Conservation (phyloP, 2,329 filamentous ascomycete genomes). For the Phaeosphaeriaceae sp. region DNA sequence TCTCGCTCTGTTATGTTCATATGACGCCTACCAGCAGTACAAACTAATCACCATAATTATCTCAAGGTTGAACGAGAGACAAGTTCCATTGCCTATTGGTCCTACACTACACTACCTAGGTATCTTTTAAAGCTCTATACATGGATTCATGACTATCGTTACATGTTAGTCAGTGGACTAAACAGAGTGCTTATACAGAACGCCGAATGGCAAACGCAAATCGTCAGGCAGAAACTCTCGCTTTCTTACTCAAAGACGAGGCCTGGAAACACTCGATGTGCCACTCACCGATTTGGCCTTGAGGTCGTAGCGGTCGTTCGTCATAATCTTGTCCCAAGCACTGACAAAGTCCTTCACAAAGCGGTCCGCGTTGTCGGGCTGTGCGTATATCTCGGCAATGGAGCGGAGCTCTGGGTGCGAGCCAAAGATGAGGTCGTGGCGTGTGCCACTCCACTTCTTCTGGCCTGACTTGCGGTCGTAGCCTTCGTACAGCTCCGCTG, state of each 20-base stretch:
- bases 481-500: slow-evolving; percentile 66
- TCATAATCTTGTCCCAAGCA: slow-evolving; percentile 78
- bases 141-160: slow-evolving; percentile 29
- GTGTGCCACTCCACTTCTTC: slow-evolving; percentile 74
- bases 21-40: not conserved
- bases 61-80: not conserved
- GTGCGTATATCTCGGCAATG: slow-evolving; percentile 72
- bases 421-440: slow-evolving; percentile 74
- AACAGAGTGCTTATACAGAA: slow-evolving; percentile 17
- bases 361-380: slow-evolving; percentile 65
- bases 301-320: slow-evolving; percentile 72
- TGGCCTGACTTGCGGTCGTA: slow-evolving; percentile 69
- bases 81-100: slow-evolving; percentile 6
- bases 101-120: slow-evolving; percentile 21
- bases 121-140: slow-evolving; percentile 26
- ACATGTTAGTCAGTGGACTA: slow-evolving; percentile 24
- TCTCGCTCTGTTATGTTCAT: too few species aligned
- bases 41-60: not conserved
- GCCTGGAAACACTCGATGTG: slow-evolving; percentile 31
- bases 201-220: slow-evolving; percentile 17
- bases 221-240: slow-evolving; percentile 4
- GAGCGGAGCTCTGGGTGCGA: slow-evolving; percentile 77
- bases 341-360: slow-evolving; percentile 75
- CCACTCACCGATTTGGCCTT: slow-evolving; percentile 43
- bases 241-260: slow-evolving; percentile 28